phyloP scores from a whole-genome alignment of 2,329 filamentous ascomycete species.

The Colletotrichum plurivorum region DNA sequence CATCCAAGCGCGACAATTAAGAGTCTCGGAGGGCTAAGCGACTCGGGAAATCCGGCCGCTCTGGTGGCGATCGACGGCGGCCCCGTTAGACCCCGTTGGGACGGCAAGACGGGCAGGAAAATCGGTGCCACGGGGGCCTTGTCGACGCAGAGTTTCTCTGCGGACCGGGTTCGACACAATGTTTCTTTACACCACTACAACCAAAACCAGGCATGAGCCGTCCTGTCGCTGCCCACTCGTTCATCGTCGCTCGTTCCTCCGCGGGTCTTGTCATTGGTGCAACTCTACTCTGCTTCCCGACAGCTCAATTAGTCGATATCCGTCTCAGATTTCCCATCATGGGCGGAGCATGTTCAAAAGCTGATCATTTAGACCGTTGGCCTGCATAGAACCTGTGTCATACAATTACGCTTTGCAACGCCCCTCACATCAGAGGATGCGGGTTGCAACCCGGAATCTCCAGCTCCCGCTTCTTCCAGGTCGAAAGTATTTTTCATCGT shows the following conservation, averaged over 20 bases:
- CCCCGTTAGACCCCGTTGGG: constrained; percentile 2
- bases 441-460: not conserved
- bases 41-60: constrained; percentile 4
- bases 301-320: not conserved
- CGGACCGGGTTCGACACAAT: not conserved
- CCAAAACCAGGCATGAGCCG: not conserved
- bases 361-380: constrained; percentile 4
- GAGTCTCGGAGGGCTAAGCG: constrained; percentile 14
- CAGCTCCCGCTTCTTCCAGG: not conserved
- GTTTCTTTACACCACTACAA: not conserved
- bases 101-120: constrained; percentile 3
- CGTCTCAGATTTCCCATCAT: constrained; percentile 3
- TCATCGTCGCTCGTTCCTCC: constrained; percentile 15
- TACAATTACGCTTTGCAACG: not conserved
- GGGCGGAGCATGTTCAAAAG: not conserved
- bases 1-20: constrained; percentile 6
- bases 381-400: constrained; percentile 7
- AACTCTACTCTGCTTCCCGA: constrained; percentile 20
- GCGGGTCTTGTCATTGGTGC: constrained; percentile 9
- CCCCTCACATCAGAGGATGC: not conserved
- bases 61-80: constrained; percentile 17
- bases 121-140: not conserved
- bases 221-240: not conserved
- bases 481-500: not conserved
- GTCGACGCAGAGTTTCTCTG: not conserved